Evolutionary conservation across 2,329 filamentous ascomycete species (phyloP).

Genomic region (Thelonectria discophora): DNA sequence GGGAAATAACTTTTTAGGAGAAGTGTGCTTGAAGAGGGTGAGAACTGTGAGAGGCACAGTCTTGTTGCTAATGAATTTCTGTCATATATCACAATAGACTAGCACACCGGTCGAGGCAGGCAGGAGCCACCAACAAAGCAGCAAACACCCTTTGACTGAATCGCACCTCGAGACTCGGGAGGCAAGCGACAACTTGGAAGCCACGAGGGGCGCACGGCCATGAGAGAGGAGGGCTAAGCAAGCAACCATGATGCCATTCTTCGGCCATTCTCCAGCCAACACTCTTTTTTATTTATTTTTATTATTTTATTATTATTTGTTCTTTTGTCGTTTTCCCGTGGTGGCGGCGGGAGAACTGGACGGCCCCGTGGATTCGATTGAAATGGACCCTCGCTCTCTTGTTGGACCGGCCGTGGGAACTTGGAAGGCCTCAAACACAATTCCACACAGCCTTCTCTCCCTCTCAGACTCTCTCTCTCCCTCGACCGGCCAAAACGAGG

Average conservation of each 20-base stretch:
- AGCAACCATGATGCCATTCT: slow-evolving; percentile 25
- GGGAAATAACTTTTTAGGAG: neutral
- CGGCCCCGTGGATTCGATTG: too few species aligned
- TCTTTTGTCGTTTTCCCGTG: too few species aligned
- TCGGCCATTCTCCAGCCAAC: slow-evolving; percentile 7
- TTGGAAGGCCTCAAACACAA: too few species aligned
- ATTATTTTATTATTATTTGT: neutral
- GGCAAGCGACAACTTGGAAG: too few species aligned
- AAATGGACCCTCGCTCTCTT: too few species aligned
- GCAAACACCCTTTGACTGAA: neutral
- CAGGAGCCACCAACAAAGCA: slow-evolving; percentile 1
- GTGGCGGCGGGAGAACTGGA: too few species aligned
- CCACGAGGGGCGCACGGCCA: slow-evolving; percentile 3
- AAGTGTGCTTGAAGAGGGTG: neutral
- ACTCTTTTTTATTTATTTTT: neutral
- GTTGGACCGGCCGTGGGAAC: too few species aligned
- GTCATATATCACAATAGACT: slow-evolving; percentile 47
- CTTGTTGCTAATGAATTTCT: neutral
- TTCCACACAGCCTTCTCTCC: too few species aligned
- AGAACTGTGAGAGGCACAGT: neutral
- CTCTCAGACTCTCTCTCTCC: too few species aligned
- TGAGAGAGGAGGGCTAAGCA: neutral
- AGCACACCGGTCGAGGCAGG: slow-evolving; percentile 34
- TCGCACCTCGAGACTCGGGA: neutral
- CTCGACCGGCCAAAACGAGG: too few species aligned